Evolutionary conservation across 305 asterid genomes (phyloP), one percentile per base, ranked within the genome.

Genomic region (Salvia sclarea): DNA sequence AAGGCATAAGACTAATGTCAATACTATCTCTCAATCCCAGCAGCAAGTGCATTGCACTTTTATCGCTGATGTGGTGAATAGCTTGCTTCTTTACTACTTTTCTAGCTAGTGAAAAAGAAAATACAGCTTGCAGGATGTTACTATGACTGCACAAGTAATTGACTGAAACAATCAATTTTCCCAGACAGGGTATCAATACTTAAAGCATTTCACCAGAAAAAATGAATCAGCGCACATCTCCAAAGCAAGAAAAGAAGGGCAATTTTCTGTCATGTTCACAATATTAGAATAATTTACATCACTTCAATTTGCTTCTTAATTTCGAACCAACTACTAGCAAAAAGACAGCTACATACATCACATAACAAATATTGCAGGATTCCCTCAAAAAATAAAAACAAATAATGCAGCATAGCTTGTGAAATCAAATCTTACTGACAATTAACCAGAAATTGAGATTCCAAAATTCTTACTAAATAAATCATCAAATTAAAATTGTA

Each of bases 11-110:
- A 28, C 22, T 37, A 37, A 16, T 64, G 61, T 55, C 17, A 22
- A n/a, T 21, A 53, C 44, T 49, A 49, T 25, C 64, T 63, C 66
- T 54, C 54, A 62, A 44, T 7, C 60, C 70, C 54, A 16, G 14
- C 54, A 38, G 16, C 45, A 52, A 13, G 48, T 45, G 53, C 49
- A 17, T 61, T 22, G 8, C 57, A 58, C 54, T 30, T 25, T 17
- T 44, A 37, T 12, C 22, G 49, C 61, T 25, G 48, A 41, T 30
- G 35, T 40, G 43, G 41, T 16, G 28, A 54, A 24, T 6, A n/a
- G 28, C 52, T 8, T 5, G 17, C 17, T 60, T 28, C 8, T 30
- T 7, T 38, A 37, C 13, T 40, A 30, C 50, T 38, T 41, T 37
- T 10, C 30, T 38, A 11, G 37, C 16, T 43, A 38, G 7, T 14